Evolutionary conservation across 2,329 filamentous ascomycete species (phyloP).

Genomic region (Exophiala oligosperma): DNA sequence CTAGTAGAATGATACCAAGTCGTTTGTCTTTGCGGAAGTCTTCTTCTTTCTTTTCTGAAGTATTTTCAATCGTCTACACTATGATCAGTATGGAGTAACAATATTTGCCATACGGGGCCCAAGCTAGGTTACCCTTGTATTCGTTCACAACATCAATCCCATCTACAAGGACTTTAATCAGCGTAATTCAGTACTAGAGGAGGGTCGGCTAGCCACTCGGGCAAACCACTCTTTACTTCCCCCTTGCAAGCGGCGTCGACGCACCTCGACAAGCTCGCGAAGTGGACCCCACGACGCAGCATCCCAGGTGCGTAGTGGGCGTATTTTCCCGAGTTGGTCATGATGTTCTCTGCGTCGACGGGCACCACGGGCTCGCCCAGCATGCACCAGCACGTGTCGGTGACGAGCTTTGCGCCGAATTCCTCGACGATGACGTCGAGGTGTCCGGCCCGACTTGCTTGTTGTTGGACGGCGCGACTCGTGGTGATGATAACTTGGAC

Average conservation of each 20-base stretch:
- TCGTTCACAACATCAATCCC: too few species aligned
- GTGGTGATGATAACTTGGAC: slow-evolving; percentile 12
- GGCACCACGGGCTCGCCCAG: slow-evolving; percentile 43
- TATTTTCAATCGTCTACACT: too few species aligned
- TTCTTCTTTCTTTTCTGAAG: too few species aligned
- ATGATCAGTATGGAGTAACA: too few species aligned
- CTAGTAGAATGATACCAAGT: too few species aligned
- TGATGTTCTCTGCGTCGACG: slow-evolving; percentile 32
- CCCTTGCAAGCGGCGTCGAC: slow-evolving; percentile 31
- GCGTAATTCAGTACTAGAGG: background rate
- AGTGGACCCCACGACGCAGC: slow-evolving; percentile 29
- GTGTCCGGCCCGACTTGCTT: slow-evolving; percentile 33
- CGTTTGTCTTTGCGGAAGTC: too few species aligned
- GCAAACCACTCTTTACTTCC: background rate
- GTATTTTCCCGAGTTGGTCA: slow-evolving; percentile 51
- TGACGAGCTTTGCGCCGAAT: slow-evolving; percentile 44
- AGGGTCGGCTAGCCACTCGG: background rate
- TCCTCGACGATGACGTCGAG: slow-evolving; percentile 31
- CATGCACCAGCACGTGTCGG: slow-evolving; percentile 53
- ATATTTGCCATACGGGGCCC: too few species aligned
- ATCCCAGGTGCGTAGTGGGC: slow-evolving; percentile 42
- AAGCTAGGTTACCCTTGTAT: too few species aligned
- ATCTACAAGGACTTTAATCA: background rate
- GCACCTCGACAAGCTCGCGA: slow-evolving; percentile 32
- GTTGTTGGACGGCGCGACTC: slow-evolving; percentile 1